These are phyloP conservation scores for Mycena rosella DNA, from an alignment of 768 basidiomycete genomes.

Conservation along the genomic window DNA sequence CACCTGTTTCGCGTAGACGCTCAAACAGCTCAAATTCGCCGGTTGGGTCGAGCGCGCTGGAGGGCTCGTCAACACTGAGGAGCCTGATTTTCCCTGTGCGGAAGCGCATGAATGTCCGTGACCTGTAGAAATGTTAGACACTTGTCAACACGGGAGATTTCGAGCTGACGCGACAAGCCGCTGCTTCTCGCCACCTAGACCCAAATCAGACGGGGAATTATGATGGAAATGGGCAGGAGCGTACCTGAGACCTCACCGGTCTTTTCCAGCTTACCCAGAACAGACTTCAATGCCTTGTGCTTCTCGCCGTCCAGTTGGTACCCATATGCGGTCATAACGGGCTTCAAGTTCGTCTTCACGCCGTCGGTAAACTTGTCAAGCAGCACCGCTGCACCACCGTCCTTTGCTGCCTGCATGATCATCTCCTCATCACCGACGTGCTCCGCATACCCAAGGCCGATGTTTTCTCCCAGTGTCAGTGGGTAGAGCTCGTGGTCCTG, in stretches of 20 bases:
- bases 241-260: conserved; percentile 26
- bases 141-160: too few relatives aligned
- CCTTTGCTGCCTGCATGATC: conserved; percentile 27
- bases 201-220: neutral
- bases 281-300: conserved; percentile 25
- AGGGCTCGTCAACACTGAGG: conserved; percentile 37
- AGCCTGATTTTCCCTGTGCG: conserved; percentile 30
- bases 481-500: conserved; percentile 54
- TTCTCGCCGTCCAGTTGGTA: conserved; percentile 29
- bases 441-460: conserved; percentile 49
- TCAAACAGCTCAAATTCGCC: conserved; percentile 37
- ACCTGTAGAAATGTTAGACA: conserved; percentile 7
- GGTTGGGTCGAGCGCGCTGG: conserved; percentile 32
- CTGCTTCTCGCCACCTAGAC: conserved; percentile 33
- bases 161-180: conserved; percentile 32
- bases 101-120: conserved; percentile 38
- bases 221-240: neutral
- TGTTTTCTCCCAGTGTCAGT: conserved; percentile 54
- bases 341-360: conserved; percentile 27
- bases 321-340: conserved; percentile 13
- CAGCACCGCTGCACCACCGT: conserved; percentile 30
- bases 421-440: conserved; percentile 14
- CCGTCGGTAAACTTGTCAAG: conserved; percentile 32
- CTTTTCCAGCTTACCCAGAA: conserved; percentile 23
- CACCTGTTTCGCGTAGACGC: conserved; percentile 21